These are phyloP conservation scores for Colletotrichum abscissum DNA, from an alignment of 2,329 filamentous ascomycete genomes.

Conservation along the genomic window DNA sequence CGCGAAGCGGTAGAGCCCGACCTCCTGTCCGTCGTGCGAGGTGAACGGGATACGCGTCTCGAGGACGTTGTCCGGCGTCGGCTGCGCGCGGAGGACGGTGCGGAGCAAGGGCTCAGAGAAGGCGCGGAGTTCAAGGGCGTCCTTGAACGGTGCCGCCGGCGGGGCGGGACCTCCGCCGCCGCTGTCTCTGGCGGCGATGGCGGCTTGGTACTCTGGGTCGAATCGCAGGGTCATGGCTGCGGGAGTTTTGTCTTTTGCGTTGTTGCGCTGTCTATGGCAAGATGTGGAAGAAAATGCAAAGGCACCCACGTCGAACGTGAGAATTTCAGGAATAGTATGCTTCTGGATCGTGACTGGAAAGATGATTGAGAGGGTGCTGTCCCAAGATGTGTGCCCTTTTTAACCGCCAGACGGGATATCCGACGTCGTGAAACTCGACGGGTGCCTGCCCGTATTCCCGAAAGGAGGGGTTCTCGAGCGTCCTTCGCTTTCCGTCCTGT, in stretches of 20 bases:
- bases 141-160: conserved; percentile 1
- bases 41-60: conserved; percentile 13
- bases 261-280: no score
- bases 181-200: conserved; percentile 3
- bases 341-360: not conserved
- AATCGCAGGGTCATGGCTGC: conserved; percentile 14
- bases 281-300: not conserved
- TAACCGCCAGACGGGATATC: not conserved
- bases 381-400: not conserved
- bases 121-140: conserved; percentile 16
- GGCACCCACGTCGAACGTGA: not conserved
- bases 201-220: conserved; percentile 25
- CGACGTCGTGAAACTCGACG: not conserved
- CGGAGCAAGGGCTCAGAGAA: conserved; percentile 9
- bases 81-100: conserved; percentile 5
- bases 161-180: not conserved
- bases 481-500: not conserved
- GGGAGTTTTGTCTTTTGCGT: no score
- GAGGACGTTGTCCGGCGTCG: conserved; percentile 13
- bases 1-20: conserved; percentile 22
- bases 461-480: not conserved
- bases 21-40: conserved; percentile 17
- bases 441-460: conserved; percentile 25
- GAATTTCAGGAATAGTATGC: not conserved
- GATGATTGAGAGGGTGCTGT: not conserved